Evolutionary conservation across 2,329 filamentous ascomycete species (phyloP).

Genomic region (Ascochyta clinopodiicola): DNA sequence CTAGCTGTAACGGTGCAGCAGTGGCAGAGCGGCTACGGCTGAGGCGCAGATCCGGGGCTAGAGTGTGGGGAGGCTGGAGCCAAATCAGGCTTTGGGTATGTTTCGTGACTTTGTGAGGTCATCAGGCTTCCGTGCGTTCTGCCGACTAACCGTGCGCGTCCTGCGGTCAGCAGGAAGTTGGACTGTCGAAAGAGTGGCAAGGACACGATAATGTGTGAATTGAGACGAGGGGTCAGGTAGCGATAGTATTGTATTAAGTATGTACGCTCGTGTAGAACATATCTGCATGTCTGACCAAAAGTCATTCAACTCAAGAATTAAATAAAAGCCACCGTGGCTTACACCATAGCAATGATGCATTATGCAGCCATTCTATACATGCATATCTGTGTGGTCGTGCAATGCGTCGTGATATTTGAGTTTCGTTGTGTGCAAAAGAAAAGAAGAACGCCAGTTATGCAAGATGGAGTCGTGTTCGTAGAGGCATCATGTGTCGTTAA

Average conservation of each 20-base stretch:
- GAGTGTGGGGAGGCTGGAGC: constrained; percentile 9
- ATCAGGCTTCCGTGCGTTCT: constrained; percentile 10
- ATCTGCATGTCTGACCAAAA: neutral
- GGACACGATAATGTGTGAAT: neutral
- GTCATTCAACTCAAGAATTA: neutral
- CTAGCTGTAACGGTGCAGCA: neutral
- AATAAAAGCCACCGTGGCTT: neutral
- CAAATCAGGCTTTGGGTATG: constrained; percentile 10
- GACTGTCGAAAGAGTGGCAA: neutral
- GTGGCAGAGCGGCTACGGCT: neutral
- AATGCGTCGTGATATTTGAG: neutral
- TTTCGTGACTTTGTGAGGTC: constrained; percentile 11
- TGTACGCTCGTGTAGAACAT: neutral
- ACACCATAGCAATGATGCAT: neutral
- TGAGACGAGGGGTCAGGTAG: neutral
- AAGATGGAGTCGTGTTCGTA: neutral
- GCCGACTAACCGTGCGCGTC: constrained; percentile 1
- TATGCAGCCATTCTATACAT: neutral
- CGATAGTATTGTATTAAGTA: constrained; percentile 2
- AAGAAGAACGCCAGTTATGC: constrained; percentile 8
- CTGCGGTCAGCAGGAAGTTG: neutral
- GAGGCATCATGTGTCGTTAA: constrained; percentile 7
- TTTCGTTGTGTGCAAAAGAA: neutral
- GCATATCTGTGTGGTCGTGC: neutral
- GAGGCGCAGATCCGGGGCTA: constrained; percentile 7